Conservation (phyloP, 2,329 filamentous ascomycete genomes). For the Diaporthe caulivora region DNA sequence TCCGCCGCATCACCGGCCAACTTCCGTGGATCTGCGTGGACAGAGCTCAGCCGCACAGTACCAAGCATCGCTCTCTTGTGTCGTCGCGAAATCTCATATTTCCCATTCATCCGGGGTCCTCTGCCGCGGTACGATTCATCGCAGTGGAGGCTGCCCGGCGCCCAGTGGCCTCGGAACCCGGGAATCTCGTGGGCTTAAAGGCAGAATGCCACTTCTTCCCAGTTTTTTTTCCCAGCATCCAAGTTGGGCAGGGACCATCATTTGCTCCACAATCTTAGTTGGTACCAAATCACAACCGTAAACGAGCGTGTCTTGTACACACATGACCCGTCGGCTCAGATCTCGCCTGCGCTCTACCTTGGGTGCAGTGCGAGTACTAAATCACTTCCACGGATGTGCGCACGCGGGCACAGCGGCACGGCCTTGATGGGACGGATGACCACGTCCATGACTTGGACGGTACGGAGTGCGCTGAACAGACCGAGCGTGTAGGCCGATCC, state of each 20-base stretch:
- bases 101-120: neutral
- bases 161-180: constrained; percentile 19
- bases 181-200: constrained; percentile 12
- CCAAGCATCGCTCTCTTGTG: neutral
- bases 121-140: neutral
- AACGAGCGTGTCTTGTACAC: neutral
- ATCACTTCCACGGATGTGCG: neutral
- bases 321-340: constrained; percentile 9
- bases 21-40: constrained; percentile 20
- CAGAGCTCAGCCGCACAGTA: constrained; percentile 10
- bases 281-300: constrained; percentile 20
- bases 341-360: neutral
- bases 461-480: neutral
- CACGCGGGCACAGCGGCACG: constrained; percentile 16
- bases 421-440: constrained; percentile 10
- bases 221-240: constrained; percentile 9
- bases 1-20: constrained; percentile 17
- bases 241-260: neutral
- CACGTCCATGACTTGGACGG: neutral
- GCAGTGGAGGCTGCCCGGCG: neutral
- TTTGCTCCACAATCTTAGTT: constrained; percentile 1
- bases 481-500: constrained; percentile 14
- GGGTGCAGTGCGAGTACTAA: neutral
- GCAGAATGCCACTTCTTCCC: constrained; percentile 14
- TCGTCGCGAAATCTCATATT: neutral